Evolutionary conservation across 2,329 filamentous ascomycete genomes (phyloP), one percentile per base, ranked within the genome.

Genomic region (Aureobasidium lini): DNA sequence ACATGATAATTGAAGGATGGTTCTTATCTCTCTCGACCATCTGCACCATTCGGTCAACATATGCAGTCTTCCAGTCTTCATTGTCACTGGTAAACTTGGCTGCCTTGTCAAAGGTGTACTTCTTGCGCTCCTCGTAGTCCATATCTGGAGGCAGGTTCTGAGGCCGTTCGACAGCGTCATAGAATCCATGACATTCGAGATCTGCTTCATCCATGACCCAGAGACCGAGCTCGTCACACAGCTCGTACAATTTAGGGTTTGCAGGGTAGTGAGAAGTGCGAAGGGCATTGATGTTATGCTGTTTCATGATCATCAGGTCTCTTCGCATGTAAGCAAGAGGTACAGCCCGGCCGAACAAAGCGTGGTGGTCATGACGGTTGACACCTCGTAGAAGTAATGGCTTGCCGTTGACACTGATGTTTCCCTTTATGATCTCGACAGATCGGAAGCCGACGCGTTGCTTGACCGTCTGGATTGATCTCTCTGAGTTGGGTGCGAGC

Each of bases 301-400:
- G 75, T 70, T 89, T 89, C 85, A 89, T 89, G 3, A 84, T 73
- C 2, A 85, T 66, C 1, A 89, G 74, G 63, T 89, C 86, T 13
- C 76, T 71, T 62, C 79, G 79, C 66, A 87, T 80, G 28, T 81
- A 86, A 1, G 85, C 81, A 6, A 81, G 70, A 0, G 85, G 84
- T 0, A 88, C 84, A 0, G 84, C 79, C 0, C 86, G 82, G 3
- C 86, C 86, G 31, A 79, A 79, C 10, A 73, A 72, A 0, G 84
- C 84, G 65, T 89, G 85, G 65, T 90, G 86, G 60, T 90, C 87
- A 66, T 89, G 87, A 15, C 86, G 76, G 68, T 89, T 89, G 15
- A 84, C 82, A 15, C 86, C 86, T 31, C 82, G 79, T 63, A 89
- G 77, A 2, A 82, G 76, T 52, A 89, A 78, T 1, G 80, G 74